phyloP scores from a whole-genome alignment of 768 basidiomycete species.

The Tubosaeta sp. region DNA sequence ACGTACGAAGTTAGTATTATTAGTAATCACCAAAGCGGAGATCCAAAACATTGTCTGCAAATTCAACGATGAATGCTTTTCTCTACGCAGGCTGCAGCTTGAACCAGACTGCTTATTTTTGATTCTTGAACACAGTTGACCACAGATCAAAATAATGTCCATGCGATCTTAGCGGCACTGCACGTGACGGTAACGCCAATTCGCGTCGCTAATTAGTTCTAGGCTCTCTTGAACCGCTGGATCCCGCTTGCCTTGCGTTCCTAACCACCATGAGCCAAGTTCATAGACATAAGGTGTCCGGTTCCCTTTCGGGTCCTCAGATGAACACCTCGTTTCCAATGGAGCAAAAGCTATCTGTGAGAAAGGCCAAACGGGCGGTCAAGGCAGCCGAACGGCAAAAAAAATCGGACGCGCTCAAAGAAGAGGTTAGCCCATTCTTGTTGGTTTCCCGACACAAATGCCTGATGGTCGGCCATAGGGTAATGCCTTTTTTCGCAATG shows the following conservation, averaged over 20 bases:
- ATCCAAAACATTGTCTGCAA: too few species aligned
- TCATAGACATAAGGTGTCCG: neutral
- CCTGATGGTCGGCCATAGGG: slow-evolving; percentile 30
- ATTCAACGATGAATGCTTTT: too few species aligned
- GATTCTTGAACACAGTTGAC: too few species aligned
- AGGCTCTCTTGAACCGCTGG: neutral
- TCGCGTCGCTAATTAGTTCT: neutral
- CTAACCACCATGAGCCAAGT: slow-evolving; percentile 1
- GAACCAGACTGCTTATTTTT: too few species aligned
- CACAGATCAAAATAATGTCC: too few species aligned
- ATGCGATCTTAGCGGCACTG: neutral
- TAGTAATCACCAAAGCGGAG: too few species aligned
- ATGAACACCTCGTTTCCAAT: neutral
- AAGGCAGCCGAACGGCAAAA: slow-evolving; percentile 17
- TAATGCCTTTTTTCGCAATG: slow-evolving; percentile 38
- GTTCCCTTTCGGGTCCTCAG: neutral
- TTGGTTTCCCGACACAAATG: neutral
- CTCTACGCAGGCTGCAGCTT: too few species aligned
- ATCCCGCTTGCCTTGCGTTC: neutral
- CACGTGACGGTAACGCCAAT: neutral
- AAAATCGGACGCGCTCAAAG: slow-evolving; percentile 27
- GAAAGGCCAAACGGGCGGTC: slow-evolving; percentile 14
- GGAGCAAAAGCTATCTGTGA: slow-evolving; percentile 4
- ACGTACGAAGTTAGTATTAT: too few species aligned
- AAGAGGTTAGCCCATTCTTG: slow-evolving; percentile 19